Base-by-base conservation (phyloP, 768 basidiomycete genomes). In the Cytidiella melzeri region DNA sequence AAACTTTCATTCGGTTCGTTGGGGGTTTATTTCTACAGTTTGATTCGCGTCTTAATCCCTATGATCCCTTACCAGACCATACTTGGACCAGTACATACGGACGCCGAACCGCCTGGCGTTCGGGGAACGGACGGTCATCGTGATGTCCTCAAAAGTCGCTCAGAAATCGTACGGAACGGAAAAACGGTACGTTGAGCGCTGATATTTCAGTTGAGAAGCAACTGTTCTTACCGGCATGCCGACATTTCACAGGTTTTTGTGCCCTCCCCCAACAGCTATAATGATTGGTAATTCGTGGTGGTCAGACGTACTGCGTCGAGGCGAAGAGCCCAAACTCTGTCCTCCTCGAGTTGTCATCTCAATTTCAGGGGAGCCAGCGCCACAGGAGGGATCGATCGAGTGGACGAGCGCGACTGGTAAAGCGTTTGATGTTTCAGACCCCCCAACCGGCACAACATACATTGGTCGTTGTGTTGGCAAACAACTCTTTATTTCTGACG, bases 121-220 rank as follows among this genome's bases (percentile, higher is more conserved):
- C 58, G 95, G 95, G 44, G 95, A 97, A 65, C 82, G 92, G 42
- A 92, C 92, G 3, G 81, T 98, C 52, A 87, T 97, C 53, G 87
- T 98, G 59, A 93, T 96, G 89, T 94, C 92, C n/a, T 92, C 88
- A 64, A 92, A 88, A 62, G 93, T 97, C 25, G 95, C 92, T 3
- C 95, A 98, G 73, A 95, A 97, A 64, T 92, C 90, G 7, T 98
- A 97, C 63, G 94, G 93, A 30, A 92, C 87, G 15, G 94, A 97
- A 67, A 96, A 96, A 67, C 79, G 94, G 87, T 87, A 53, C 41
- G 74, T 56, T 18, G 27, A 46, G 11, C 37, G 13, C 43, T 20
- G 37, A 20, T 40, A 47, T 47, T 9, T 5, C 34, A 15, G 28
- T 36, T 28, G n/a, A 27, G 27, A 15, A 37, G 20, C 19, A 21